A percentile compares a stretch with the other conserved stretches of the same genome.
Evolutionary conservation across 2,329 filamentous ascomycete species (phyloP).

Genomic region (Aspergillus sclerotialis): DNA sequence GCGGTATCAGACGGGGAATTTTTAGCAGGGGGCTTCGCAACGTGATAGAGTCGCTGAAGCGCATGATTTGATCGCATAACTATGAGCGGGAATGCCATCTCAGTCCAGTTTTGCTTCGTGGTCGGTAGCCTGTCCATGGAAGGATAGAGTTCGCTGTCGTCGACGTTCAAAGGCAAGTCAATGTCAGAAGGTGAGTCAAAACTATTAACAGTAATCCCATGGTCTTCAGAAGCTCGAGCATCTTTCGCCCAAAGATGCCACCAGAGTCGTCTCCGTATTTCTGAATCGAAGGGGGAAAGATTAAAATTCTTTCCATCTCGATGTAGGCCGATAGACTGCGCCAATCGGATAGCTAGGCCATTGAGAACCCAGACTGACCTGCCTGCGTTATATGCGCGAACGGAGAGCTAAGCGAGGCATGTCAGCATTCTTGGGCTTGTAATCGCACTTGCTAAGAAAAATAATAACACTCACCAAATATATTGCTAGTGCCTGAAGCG

Average conservation of each 20-base stretch:
- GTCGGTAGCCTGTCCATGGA: conserved; percentile 44
- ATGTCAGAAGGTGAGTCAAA: conserved; percentile 45
- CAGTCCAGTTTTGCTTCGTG: conserved; percentile 46
- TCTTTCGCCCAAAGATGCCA: conserved; percentile 57
- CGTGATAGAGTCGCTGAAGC: conserved; percentile 39
- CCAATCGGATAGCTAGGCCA: conserved; percentile 48
- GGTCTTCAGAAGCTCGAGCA: conserved; percentile 48
- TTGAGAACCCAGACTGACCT: conserved; percentile 39
- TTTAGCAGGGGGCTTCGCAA: not conserved
- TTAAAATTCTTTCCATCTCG: conserved; percentile 48
- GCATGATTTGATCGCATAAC: conserved; percentile 46
- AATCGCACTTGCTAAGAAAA: not conserved
- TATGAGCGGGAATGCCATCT: conserved; percentile 50
- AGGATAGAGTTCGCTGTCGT: conserved; percentile 47
- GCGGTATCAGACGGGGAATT: not conserved
- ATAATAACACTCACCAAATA: conserved; percentile 24
- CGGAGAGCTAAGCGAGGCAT: not conserved
- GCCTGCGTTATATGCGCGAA: conserved; percentile 3
- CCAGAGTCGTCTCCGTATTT: conserved; percentile 62
- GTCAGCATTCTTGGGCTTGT: not conserved
- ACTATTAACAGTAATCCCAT: conserved; percentile 46
- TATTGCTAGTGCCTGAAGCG: conserved; percentile 20
- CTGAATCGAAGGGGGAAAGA: conserved; percentile 50
- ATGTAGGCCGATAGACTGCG: conserved; percentile 60
- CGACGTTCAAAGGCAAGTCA: conserved; percentile 49